Base-by-base conservation (phyloP, 805 yeast species). In the Phaffomyces opuntiae region DNA sequence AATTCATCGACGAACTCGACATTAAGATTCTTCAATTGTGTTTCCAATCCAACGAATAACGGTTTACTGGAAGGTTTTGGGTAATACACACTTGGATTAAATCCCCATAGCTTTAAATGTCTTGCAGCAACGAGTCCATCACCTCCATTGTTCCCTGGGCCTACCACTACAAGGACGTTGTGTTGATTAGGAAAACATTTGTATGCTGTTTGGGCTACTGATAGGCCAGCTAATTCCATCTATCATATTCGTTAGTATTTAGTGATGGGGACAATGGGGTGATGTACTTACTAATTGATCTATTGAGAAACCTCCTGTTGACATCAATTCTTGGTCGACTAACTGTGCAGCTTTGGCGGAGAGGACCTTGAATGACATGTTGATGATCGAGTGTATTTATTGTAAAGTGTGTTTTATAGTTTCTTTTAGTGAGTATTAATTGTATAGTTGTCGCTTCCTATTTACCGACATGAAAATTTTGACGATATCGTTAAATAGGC, bases 121-220 rank as follows among this genome's bases (percentile, higher is more conserved):
- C 99, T 73, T 1, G 97, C 96, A 27, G 96, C 95, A 2, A 93
- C 99, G 13, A 93, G 68, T 0, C 98, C 99, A 65, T 93, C 99
- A 2, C 98, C 99, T 2, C 96, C 80, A 59, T 93, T 93, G 59
- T 93, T 93, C 1, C 99, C 99, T 0, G 98, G 98, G 0, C 99
- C 99, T 11, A 83, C 88, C 6, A 93, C 69, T 1, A 93, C 75
- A 37, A 90, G 66, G 1, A 89, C 81, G 11, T 68, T 63, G 39
- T 68, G 68, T 12, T 60, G 46, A 8, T 45, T 38, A 1, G 95
- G 95, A 53, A 75, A 87, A 33, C 80, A 72, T 42, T 72, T 75
- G 57, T 77, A 80, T 3, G 90, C 75, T 1, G 95, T 87, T 56
- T 88, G 87, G 6, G 99, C 97, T 9, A 91, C 97, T 2, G 96